These are phyloP conservation scores for Lithospermum erythrorhizon DNA, from an alignment of 257 asterid genomes.

Conservation along the genomic window DNA sequence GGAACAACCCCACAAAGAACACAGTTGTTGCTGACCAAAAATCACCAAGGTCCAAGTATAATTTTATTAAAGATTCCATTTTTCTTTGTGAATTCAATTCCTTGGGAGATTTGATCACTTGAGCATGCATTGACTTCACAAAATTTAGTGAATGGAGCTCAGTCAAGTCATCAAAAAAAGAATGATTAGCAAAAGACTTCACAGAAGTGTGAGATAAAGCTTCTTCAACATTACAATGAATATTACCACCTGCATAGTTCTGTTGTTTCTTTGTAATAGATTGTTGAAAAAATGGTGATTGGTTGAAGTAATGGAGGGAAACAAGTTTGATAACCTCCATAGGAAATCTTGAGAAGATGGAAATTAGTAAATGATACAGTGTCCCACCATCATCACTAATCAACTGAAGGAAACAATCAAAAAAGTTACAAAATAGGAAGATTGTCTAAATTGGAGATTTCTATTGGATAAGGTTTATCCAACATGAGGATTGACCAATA, in stretches of 20 bases:
- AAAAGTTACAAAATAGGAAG: background rate
- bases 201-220: conserved; percentile 13
- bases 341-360: conserved; percentile 9
- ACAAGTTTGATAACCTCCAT: conserved; percentile 35
- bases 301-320: conserved; percentile 19
- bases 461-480: conserved; percentile 31
- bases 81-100: conserved; percentile 18
- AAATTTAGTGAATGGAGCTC: conserved; percentile 21
- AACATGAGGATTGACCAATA: background rate
- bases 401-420: background rate
- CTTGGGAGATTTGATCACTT: conserved; percentile 33
- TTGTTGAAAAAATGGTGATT: conserved; percentile 12
- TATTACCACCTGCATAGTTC: conserved; percentile 12
- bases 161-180: conserved; percentile 9
- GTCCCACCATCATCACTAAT: background rate
- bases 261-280: conserved; percentile 13
- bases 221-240: conserved; percentile 25
- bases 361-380: background rate
- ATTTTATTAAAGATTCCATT: conserved; percentile 34
- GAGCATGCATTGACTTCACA: conserved; percentile 49
- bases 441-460: conserved; percentile 3
- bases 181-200: conserved; percentile 9
- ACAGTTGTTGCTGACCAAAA: conserved; percentile 38
- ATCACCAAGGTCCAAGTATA: conserved; percentile 36
- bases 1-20: conserved; percentile 34